phyloP scores from a whole-genome alignment of 2,329 filamentous ascomycete genomes.

The Ilyonectria sp. region DNA sequence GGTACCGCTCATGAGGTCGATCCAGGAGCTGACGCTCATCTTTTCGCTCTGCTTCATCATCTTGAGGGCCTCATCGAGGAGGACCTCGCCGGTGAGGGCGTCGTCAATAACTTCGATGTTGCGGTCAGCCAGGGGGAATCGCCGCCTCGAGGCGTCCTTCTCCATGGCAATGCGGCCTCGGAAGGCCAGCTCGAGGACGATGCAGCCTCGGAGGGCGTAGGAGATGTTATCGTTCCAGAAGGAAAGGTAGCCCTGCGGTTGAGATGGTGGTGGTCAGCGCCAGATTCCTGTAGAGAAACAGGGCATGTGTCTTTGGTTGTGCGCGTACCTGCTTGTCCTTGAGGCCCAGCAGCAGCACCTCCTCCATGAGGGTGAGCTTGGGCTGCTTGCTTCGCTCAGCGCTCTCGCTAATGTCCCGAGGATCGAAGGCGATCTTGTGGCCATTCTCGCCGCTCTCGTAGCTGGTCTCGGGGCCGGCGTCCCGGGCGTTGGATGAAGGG shows the following conservation, averaged over 20 bases:
- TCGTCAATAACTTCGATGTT: constrained; percentile 98
- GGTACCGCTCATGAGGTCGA: constrained; percentile 97
- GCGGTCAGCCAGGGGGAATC: constrained; percentile 93
- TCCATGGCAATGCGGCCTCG: constrained; percentile 98
- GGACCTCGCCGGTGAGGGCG: constrained; percentile 94
- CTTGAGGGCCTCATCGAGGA: constrained; percentile 97
- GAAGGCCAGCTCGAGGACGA: constrained; percentile 97
- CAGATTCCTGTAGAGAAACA: constrained; percentile 4
- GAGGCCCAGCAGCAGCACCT: constrained; percentile 92
- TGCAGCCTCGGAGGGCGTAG: constrained; percentile 96
- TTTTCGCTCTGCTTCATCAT: constrained; percentile 99
- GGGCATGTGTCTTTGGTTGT: constrained; percentile 15
- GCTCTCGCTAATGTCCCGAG: constrained; percentile 96
- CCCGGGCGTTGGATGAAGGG: constrained; percentile 69
- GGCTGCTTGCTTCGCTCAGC: constrained; percentile 97
- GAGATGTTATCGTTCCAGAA: constrained; percentile 99
- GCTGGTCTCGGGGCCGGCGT: constrained; percentile 79
- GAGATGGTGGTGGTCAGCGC: constrained; percentile 22
- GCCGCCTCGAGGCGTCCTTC: constrained; percentile 91
- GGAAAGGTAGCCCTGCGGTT: constrained; percentile 89
- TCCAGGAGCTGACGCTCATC: constrained; percentile 99
- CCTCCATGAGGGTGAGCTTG: constrained; percentile 98
- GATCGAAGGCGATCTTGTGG: constrained; percentile 98
- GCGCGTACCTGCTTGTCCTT: constrained; percentile 94
- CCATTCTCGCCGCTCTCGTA: constrained; percentile 95